Percentiles rank a stretch among this genome's conserved stretches.
Conservation (phyloP, 257 asterid species). For the Sherardia arvensis region DNA sequence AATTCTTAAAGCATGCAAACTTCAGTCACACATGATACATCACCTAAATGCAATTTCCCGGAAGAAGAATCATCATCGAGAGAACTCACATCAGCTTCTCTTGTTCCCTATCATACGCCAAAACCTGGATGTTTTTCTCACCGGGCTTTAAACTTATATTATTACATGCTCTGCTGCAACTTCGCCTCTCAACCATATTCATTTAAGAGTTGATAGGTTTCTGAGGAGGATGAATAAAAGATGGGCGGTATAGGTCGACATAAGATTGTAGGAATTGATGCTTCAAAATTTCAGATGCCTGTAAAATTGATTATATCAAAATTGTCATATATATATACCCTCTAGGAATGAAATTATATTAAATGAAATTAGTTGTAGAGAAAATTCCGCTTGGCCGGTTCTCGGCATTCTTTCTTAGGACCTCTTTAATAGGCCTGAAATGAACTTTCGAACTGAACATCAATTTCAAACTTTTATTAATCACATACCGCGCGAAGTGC, state of each 20-base stretch:
- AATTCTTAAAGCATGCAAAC: slow-evolving; percentile 18
- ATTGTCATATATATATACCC: neutral
- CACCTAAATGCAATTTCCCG: slow-evolving; percentile 22
- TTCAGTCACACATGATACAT: slow-evolving; percentile 23
- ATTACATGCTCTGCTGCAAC: slow-evolving; percentile 89
- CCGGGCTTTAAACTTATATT: slow-evolving; percentile 55
- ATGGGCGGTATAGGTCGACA: slow-evolving; percentile 61
- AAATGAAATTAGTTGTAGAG: slow-evolving; percentile 9
- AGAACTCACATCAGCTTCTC: slow-evolving; percentile 30
- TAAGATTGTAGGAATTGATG: slow-evolving; percentile 83
- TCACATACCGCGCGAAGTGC: too few species aligned
- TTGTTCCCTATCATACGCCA: slow-evolving; percentile 23
- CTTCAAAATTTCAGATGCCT: slow-evolving; percentile 88
- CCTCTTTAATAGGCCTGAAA: slow-evolving; percentile 79
- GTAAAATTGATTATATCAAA: slow-evolving; percentile 16
- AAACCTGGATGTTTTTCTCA: slow-evolving; percentile 35
- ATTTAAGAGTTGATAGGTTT: slow-evolving; percentile 40
- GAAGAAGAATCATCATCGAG: slow-evolving; percentile 33
- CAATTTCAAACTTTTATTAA: too few species aligned
- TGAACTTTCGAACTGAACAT: too few species aligned
- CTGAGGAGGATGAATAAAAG: slow-evolving; percentile 32
- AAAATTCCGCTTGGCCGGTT: slow-evolving; percentile 81
- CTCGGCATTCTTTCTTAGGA: slow-evolving; percentile 97
- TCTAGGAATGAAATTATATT: neutral
- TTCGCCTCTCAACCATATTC: slow-evolving; percentile 81